These are phyloP conservation scores for Cladosporium sp. DNA, from an alignment of 2,329 filamentous ascomycete genomes.

Conservation along the genomic window DNA sequence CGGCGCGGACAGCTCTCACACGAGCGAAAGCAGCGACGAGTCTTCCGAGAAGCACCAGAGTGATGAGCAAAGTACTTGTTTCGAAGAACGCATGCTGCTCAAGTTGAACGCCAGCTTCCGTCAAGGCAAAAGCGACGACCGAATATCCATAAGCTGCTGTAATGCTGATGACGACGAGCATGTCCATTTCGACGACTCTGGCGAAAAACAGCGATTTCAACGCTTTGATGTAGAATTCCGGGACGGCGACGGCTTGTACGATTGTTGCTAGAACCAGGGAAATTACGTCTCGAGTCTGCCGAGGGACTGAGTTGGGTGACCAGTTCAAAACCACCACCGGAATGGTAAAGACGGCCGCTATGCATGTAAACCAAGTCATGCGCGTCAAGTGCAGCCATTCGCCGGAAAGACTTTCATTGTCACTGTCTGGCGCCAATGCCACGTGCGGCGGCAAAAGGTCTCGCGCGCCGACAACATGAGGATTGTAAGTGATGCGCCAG, in stretches of 20 bases:
- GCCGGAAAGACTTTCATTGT: slow-evolving; percentile 45
- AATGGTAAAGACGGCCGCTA: slow-evolving; percentile 35
- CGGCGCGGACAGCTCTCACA: slow-evolving; percentile 45
- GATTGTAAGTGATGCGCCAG: slow-evolving; percentile 46
- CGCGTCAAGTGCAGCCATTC: slow-evolving; percentile 52
- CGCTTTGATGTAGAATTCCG: slow-evolving; percentile 64
- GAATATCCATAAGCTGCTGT: slow-evolving; percentile 64
- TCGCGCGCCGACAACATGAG: slow-evolving; percentile 47
- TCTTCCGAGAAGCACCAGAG: slow-evolving; percentile 52
- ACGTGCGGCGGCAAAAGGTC: slow-evolving; percentile 36
- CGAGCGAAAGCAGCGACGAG: slow-evolving; percentile 47
- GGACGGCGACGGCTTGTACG: slow-evolving; percentile 59
- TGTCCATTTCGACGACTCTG: slow-evolving; percentile 62
- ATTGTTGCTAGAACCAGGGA: slow-evolving; percentile 59
- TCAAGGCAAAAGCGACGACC: slow-evolving; percentile 34
- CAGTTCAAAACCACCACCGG: slow-evolving; percentile 61
- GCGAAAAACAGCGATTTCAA: slow-evolving; percentile 58
- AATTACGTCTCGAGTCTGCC: slow-evolving; percentile 34
- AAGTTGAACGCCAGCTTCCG: slow-evolving; percentile 6
- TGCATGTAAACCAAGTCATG: slow-evolving; percentile 38
- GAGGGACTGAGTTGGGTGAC: slow-evolving; percentile 55
- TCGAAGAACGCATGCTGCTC: slow-evolving; percentile 47
- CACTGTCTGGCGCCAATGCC: slow-evolving; percentile 43
- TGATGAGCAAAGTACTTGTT: slow-evolving; percentile 52
- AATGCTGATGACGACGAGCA: slow-evolving; percentile 63